Evolutionary conservation across 495 filamentous ascomycete genomes (phyloP).

Genomic region (Podospora appendiculata): DNA sequence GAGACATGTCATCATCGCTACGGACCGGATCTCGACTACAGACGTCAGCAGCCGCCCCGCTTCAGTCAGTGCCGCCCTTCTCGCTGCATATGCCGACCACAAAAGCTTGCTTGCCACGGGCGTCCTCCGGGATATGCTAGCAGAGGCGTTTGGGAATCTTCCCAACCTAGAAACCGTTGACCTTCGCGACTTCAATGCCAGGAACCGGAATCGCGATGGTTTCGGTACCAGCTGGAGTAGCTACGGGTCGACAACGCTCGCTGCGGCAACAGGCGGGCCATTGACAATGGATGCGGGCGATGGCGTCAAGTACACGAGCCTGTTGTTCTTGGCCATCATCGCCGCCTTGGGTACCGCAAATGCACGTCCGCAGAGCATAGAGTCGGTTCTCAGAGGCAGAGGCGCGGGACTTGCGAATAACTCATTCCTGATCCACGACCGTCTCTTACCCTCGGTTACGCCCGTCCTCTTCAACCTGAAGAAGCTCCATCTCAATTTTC

Average conservation of each 20-base stretch:
- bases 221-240: constrained; percentile 16
- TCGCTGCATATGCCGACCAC: constrained; percentile 11
- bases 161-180: constrained; percentile 38
- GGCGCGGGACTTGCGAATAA: constrained; percentile 12
- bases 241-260: constrained; percentile 26
- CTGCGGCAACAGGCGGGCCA: neutral
- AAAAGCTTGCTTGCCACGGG: constrained; percentile 29
- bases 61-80: too few relatives aligned
- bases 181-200: constrained; percentile 40
- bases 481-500: constrained; percentile 25
- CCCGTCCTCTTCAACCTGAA: constrained; percentile 26
- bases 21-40: constrained; percentile 18
- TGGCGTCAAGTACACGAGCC: neutral
- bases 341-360: constrained; percentile 27
- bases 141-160: constrained; percentile 41
- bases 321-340: constrained; percentile 22
- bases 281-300: neutral
- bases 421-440: constrained; percentile 28
- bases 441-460: constrained; percentile 13
- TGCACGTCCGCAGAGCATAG: constrained; percentile 22
- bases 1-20: constrained; percentile 40
- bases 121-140: constrained; percentile 36
- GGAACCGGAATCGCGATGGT: constrained; percentile 23
- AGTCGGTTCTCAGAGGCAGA: constrained; percentile 26
- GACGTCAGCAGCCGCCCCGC: too few relatives aligned